phyloP scores from a whole-genome alignment of 345 rosid species.

The Melastoma malabathricum region DNA sequence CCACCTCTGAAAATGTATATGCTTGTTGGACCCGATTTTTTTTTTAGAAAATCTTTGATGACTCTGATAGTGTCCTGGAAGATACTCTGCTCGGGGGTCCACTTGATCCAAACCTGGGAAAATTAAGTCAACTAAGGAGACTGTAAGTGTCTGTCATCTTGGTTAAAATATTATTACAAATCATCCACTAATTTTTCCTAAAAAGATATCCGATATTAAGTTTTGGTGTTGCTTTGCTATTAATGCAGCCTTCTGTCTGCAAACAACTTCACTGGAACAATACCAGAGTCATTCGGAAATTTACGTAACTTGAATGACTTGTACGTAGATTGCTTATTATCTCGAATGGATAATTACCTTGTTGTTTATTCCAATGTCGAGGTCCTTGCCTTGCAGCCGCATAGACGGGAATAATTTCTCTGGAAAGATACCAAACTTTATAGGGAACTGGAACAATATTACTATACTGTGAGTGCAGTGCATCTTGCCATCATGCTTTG shows the following conservation, averaged over 20 bases:
- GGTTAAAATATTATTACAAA: neutral
- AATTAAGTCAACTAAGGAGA: conserved; percentile 27
- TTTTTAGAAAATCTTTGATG: neutral
- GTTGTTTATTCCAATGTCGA: no score
- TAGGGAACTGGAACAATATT: conserved; percentile 69
- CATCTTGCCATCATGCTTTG: no score
- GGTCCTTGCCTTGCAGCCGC: no score
- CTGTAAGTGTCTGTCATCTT: conserved; percentile 28
- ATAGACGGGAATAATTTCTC: conserved; percentile 63
- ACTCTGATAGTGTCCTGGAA: conserved; percentile 37
- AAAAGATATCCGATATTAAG: no score
- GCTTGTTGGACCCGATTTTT: neutral
- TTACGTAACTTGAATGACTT: no score
- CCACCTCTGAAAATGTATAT: no score
- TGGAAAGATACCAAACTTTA: conserved; percentile 66
- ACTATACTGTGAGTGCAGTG: conserved; percentile 48
- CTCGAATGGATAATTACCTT: no score
- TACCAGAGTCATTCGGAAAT: no score
- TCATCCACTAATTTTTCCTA: neutral
- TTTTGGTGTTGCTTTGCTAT: no score
- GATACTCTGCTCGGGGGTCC: conserved; percentile 47
- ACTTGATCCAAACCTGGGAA: conserved; percentile 55
- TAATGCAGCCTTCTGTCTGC: no score
- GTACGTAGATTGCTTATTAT: no score
- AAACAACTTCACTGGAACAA: no score